Evolutionary conservation across 176 grass and related monocot genomes (phyloP).

Genomic region (Rhynchospora tenuis): DNA sequence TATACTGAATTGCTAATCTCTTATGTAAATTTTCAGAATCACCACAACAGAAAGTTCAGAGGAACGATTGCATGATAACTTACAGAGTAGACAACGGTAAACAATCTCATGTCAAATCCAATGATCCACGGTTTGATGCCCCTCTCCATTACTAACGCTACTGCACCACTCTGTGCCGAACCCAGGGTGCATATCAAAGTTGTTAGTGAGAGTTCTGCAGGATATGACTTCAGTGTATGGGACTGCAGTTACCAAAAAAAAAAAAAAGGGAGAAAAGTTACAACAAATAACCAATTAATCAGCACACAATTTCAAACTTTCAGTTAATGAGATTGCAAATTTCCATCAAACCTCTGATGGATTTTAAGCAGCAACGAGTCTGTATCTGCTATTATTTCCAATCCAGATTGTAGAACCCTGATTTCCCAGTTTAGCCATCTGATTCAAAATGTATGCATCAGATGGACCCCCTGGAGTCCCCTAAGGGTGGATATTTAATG

Average conservation of each 20-base stretch:
- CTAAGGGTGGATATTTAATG: not conserved
- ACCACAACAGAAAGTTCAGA: not conserved
- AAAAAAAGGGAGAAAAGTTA: not conserved
- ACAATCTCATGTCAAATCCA: conserved; percentile 68
- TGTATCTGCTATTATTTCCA: not conserved
- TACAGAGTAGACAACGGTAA: conserved; percentile 79
- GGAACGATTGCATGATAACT: conserved; percentile 11
- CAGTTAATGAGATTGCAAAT: not conserved
- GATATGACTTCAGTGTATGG: conserved; percentile 60
- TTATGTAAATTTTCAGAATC: not conserved
- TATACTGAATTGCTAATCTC: not conserved
- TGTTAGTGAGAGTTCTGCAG: conserved; percentile 60
- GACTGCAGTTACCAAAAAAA: conserved; percentile 37
- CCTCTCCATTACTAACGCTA: conserved; percentile 64
- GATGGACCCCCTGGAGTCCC: not conserved
- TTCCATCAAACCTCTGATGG: not conserved
- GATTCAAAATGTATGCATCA: not conserved
- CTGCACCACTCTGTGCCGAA: conserved; percentile 29
- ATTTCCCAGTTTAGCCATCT: not conserved
- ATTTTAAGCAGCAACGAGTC: not conserved
- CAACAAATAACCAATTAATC: not conserved
- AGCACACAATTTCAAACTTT: not conserved
- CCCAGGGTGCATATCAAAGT: conserved; percentile 60
- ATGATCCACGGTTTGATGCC: conserved; percentile 57
- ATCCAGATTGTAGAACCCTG: not conserved